A percentile compares a stretch with the other conserved stretches of the same genome.
Evolutionary conservation across 352 stramenopile species (phyloP).

Genomic region (Pythium biforme): DNA sequence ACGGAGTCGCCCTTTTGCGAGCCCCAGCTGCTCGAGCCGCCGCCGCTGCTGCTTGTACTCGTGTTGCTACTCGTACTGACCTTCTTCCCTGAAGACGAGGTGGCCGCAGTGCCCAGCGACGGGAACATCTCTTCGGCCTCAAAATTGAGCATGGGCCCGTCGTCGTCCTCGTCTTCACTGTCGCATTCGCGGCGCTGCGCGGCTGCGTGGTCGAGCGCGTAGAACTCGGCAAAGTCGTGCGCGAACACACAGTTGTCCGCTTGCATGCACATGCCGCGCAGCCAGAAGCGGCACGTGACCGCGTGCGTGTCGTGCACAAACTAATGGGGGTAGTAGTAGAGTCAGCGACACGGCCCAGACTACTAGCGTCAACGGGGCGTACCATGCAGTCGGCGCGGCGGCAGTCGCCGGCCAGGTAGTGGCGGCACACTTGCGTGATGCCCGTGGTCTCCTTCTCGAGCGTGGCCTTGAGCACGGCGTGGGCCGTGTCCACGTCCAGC

Average conservation of each 20-base stretch:
- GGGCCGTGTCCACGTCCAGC: slow-evolving; percentile 70
- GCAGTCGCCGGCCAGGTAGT: slow-evolving; percentile 81
- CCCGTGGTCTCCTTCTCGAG: slow-evolving; percentile 72
- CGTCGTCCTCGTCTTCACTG: slow-evolving; percentile 69
- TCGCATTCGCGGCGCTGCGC: slow-evolving; percentile 57
- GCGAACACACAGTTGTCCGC: slow-evolving; percentile 78
- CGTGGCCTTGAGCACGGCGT: slow-evolving; percentile 73
- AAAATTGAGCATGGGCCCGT: slow-evolving; percentile 46
- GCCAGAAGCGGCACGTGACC: slow-evolving; percentile 85
- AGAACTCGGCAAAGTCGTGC: slow-evolving; percentile 79
- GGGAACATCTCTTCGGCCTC: slow-evolving; percentile 80
- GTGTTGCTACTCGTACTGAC: slow-evolving; percentile 8
- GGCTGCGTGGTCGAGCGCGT: slow-evolving; percentile 50
- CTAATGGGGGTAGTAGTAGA: slow-evolving; percentile 30
- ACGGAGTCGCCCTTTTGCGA: slow-evolving; percentile 26
- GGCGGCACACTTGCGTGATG: slow-evolving; percentile 72
- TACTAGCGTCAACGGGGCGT: background rate
- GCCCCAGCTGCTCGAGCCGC: slow-evolving; percentile 13
- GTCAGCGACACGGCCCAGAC: no score
- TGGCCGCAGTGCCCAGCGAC: slow-evolving; percentile 34
- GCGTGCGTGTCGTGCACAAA: slow-evolving; percentile 84
- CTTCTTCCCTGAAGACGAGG: slow-evolving; percentile 3
- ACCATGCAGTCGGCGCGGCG: slow-evolving; percentile 86
- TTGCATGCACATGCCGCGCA: slow-evolving; percentile 78
- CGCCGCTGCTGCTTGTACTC: background rate